Base-by-base conservation (phyloP, 768 basidiomycete genomes). In the Russula olivacea region DNA sequence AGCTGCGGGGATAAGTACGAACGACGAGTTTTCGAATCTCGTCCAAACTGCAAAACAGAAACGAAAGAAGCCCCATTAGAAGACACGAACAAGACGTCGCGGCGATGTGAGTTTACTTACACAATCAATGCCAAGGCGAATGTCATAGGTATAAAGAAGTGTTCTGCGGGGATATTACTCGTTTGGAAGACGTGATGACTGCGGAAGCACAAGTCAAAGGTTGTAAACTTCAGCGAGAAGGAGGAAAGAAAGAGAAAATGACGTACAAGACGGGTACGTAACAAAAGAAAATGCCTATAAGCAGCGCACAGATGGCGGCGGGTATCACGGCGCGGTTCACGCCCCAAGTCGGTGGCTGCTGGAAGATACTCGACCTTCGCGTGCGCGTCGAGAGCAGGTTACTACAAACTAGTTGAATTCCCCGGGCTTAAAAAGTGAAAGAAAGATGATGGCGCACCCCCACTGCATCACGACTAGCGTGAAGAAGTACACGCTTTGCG, bases 381-480 rank as follows among this genome's bases (percentile, higher is more conserved):
- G 81, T 81, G 23, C 85, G 80, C 0, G 82, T 81, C 0, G 83
- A 74, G 21, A 86, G 75, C 9, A 86, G 74, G 66, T 83, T 84
- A 41, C 66, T 67, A 34, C 3, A 32, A 50, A 17, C 15, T 4
- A 8, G 17, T n/a, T 49, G 11, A 59, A 19, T 58, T 34, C 28
- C n/a, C 41, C 9, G 3, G 14, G 11, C 19, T 3, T n/a, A 41
- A 38, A 32, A 36, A 47, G 12, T 10, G 4, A 17, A 21, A 56
- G 9, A 8, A 15, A 23, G 2, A 2, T 34, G 14, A 5, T 4
- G 30, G 51, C 66, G 15, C 21, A 65, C 66, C 81, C 81, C 78
- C 79, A 83, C 72, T 86, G 85, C 81, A 83, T 84, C 58, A 83
- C 73, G 41, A 83, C 76, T 7, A 83, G 72, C 19, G 79, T 78